Percentiles rank a stretch among this genome's conserved stretches.
Conservation (phyloP, 2,329 filamentous ascomycete genomes). For the Fusarium decemcellulare region DNA sequence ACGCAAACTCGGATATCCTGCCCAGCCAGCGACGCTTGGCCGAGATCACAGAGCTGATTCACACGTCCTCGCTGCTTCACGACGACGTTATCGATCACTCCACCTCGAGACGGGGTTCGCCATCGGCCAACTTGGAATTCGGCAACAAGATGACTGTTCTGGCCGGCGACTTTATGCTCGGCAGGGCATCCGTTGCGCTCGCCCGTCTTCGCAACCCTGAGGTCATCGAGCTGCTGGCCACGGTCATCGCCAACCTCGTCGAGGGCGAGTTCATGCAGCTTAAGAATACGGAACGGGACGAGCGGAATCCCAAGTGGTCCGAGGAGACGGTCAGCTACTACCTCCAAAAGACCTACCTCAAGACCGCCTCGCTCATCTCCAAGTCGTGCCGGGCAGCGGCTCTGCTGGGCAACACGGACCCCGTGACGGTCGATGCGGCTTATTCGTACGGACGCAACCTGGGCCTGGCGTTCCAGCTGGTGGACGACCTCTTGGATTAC, state of each 20-base stretch:
- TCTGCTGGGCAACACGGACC: conserved; percentile 83
- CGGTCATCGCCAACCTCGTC: conserved; percentile 96
- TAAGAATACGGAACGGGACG: conserved; percentile 93
- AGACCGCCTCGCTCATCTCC: conserved; percentile 94
- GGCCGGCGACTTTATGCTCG: conserved; percentile 96
- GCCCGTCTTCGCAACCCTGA: conserved; percentile 92
- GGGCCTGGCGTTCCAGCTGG: conserved; percentile 94
- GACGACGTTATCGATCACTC: conserved; percentile 99
- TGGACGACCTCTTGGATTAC: conserved; percentile 98
- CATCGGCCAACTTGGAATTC: conserved; percentile 94
- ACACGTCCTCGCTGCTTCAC: conserved; percentile 95
- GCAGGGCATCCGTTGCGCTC: conserved; percentile 92
- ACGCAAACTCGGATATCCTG: conserved; percentile 77
- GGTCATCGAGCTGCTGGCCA: conserved; percentile 93
- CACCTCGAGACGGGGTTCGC: conserved; percentile 83
- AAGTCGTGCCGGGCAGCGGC: conserved; percentile 95
- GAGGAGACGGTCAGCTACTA: conserved; percentile 95
- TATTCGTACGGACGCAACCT: conserved; percentile 95
- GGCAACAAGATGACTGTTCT: conserved; percentile 99
- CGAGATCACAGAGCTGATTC: conserved; percentile 97
- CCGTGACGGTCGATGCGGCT: conserved; percentile 87
- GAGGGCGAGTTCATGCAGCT: conserved; percentile 99
- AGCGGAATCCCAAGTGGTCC: conserved; percentile 86
- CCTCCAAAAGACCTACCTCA: conserved; percentile 97
- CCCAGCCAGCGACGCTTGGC: conserved; percentile 94